Base-by-base conservation (phyloP, 768 basidiomycete species). In the Lanmaoa rubissima region DNA sequence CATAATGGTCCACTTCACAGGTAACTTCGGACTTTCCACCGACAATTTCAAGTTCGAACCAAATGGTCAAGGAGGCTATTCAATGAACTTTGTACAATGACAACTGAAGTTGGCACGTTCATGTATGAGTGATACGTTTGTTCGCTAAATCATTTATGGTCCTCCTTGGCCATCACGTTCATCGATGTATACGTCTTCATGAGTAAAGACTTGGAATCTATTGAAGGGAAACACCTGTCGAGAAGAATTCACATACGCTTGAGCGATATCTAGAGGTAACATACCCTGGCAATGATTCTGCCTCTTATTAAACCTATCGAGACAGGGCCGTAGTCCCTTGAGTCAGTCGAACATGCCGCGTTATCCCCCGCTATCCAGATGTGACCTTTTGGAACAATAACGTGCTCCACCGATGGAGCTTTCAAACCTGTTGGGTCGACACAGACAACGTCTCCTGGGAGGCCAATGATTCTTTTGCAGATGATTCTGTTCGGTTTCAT, bases 11-110 rank as follows among this genome's bases (percentile, higher is more conserved):
- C 26, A 6, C 34, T 49, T 51, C 14, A 47, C 17, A 95, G 92
- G 93, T 4, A 91, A 90, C 58, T 98, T 98, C 67, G 96, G 97
- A 17, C 71, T 98, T 60, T 94, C 89, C 14, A 98, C 95, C 0
- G 87, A 98, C 68, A 98, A 96, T 75, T 98, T 98, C 81, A 90
- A 98, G 74, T 92, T 99, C 65, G 86, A 87, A 57, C 92, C 92
- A 17, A 95, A 96, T 61, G 92, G 88, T 7, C 87, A 94, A 59
- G 96, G 96, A n/a, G 94, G 96, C 0, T 98, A 98, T 75, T 90
- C 89, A 1, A 84, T 98, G 82, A 90, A 91, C 65, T 97, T 98
- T 68, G 76, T 75, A 44, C 80, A 70, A 64, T 87, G 70, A 79
- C 52, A 36, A 12, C 13, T 3, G 24, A 32, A 42, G 39, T 13